Conservation (phyloP, 2,329 filamentous ascomycete genomes). For the Coniella lustricola region DNA sequence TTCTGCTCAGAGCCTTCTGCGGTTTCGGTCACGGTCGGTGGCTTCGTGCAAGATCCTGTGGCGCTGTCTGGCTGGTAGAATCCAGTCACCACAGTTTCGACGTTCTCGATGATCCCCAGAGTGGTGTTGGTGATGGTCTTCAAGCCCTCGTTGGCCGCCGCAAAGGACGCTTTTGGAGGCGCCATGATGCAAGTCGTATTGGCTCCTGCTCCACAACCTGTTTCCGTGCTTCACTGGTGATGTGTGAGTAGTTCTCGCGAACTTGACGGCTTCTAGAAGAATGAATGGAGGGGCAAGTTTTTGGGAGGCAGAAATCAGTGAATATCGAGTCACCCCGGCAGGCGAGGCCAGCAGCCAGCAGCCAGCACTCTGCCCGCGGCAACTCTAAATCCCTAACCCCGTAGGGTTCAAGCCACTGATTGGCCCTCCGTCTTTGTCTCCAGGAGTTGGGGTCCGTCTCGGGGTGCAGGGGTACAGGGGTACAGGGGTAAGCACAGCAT, state of each 20-base stretch:
- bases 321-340: background rate
- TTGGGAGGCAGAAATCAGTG: background rate
- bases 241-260: too few relatives aligned
- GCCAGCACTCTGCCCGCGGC: background rate
- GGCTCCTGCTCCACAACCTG: too few relatives aligned
- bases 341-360: background rate
- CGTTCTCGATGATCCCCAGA: slow-evolving; percentile 19
- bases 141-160: slow-evolving; percentile 13
- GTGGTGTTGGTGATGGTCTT: slow-evolving; percentile 19
- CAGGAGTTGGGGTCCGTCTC: too few relatives aligned
- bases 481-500: too few relatives aligned
- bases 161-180: background rate
- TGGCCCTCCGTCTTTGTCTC: background rate
- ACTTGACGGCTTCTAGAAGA: background rate
- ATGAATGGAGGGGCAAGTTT: slow-evolving; percentile 9
- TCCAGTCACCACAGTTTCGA: slow-evolving; percentile 12
- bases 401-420: background rate
- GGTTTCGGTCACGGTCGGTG: slow-evolving; percentile 12
- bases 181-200: background rate
- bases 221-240: background rate
- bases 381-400: background rate
- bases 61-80: slow-evolving; percentile 14
- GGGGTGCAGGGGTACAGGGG: background rate
- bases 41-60: slow-evolving; percentile 9
- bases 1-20: slow-evolving; percentile 14